phyloP scores from a whole-genome alignment of 805 yeast genomes.

The Starmerella scarabaei region DNA sequence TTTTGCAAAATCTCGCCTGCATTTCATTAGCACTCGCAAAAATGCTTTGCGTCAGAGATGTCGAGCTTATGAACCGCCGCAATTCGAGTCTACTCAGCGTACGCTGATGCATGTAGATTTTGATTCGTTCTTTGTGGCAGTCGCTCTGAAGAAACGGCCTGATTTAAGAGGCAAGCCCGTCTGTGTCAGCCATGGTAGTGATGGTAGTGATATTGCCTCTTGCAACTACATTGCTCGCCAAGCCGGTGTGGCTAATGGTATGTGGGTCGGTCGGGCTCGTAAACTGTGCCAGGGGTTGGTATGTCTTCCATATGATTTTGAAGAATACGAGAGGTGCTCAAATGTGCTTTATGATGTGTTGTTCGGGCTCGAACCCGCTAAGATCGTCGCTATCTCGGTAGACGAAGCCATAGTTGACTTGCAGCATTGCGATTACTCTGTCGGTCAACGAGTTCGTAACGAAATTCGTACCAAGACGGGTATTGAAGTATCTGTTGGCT shows the following conservation, averaged over 20 bases:
- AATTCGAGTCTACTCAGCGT: neutral
- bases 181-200: conserved; percentile 40
- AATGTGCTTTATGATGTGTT: conserved; percentile 50
- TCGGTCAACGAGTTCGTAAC: conserved; percentile 18
- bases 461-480: conserved; percentile 29
- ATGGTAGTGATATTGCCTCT: conserved; percentile 69
- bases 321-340: conserved; percentile 54
- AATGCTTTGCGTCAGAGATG: conserved; percentile 54
- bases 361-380: conserved; percentile 30
- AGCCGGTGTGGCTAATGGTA: conserved; percentile 73
- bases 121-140: conserved; percentile 89
- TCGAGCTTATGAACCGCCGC: conserved; percentile 12
- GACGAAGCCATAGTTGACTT: conserved; percentile 83
- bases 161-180: conserved; percentile 47
- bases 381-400: conserved; percentile 69
- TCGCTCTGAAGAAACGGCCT: conserved; percentile 49
- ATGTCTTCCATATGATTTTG: conserved; percentile 60
- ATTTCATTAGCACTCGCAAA: conserved; percentile 82
- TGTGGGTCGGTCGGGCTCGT: conserved; percentile 69
- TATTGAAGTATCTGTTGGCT: conserved; percentile 71
- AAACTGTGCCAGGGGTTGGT: conserved; percentile 52
- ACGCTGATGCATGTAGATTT: conserved; percentile 72
- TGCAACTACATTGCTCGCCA: conserved; percentile 79
- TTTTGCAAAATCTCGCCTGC: conserved; percentile 72
- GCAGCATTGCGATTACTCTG: conserved; percentile 21